A percentile compares a stretch with the other conserved stretches of the same genome.
Conservation (phyloP, 2,329 filamentous ascomycete species). For the Aquanectria penicillioides region DNA sequence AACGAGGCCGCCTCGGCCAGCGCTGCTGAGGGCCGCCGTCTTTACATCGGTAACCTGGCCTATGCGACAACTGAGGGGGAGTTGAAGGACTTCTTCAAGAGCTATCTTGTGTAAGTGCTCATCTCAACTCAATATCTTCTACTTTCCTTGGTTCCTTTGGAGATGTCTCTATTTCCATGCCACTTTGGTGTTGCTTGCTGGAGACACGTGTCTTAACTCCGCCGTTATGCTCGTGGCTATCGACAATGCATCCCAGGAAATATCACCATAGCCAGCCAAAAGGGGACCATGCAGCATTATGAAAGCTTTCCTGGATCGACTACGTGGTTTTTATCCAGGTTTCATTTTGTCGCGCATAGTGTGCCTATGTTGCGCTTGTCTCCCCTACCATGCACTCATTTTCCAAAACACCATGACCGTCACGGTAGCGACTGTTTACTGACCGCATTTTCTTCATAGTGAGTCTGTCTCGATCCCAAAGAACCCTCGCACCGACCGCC, state of each 20-base stretch:
- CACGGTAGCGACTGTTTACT: slow-evolving; percentile 37
- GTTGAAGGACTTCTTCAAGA: slow-evolving; percentile 99
- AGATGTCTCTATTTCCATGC: not conserved
- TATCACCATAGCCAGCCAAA: not conserved
- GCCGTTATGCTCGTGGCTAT: not conserved
- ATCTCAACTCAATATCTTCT: slow-evolving; percentile 5
- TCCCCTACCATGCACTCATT: not conserved
- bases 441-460: slow-evolving; percentile 59
- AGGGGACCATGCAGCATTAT: not conserved
- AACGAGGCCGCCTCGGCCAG: slow-evolving; percentile 95
- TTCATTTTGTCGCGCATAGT: not conserved
- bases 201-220: slow-evolving; percentile 38
- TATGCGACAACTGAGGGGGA: slow-evolving; percentile 99
- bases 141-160: not conserved
- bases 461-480: slow-evolving; percentile 99
- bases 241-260: slow-evolving; percentile 8
- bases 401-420: not conserved
- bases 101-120: slow-evolving; percentile 93
- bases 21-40: slow-evolving; percentile 97
- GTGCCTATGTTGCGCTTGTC: not conserved
- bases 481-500: slow-evolving; percentile 98
- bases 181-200: slow-evolving; percentile 15
- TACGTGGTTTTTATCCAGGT: not conserved
- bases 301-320: not conserved
- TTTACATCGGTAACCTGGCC: slow-evolving; percentile 99